A percentile compares a stretch with the other conserved stretches of the same genome.
phyloP scores from a whole-genome alignment of 768 basidiomycete species.

The Naematelia encephala region DNA sequence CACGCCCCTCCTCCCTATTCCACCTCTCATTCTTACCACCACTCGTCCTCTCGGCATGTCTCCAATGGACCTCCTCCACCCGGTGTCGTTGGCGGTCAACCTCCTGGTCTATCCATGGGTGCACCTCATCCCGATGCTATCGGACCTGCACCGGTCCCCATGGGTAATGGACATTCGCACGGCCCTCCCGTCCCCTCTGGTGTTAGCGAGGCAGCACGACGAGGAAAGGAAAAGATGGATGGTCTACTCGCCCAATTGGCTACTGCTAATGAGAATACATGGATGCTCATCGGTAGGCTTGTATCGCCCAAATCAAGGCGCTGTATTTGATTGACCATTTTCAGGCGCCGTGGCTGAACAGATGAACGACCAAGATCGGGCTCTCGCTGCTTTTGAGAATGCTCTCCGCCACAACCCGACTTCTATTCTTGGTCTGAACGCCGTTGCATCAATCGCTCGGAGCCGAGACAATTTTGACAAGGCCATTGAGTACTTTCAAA shows the following conservation, averaged over 20 bases:
- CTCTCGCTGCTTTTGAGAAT: slow-evolving; percentile 87
- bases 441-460: slow-evolving; percentile 92
- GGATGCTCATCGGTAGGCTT: slow-evolving; percentile 79
- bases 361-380: slow-evolving; percentile 85
- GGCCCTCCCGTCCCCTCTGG: slow-evolving; percentile 1
- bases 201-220: slow-evolving; percentile 8
- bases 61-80: slow-evolving; percentile 19
- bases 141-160: slow-evolving; percentile 10
- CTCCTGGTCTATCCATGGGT: slow-evolving; percentile 20
- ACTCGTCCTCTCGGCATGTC: slow-evolving; percentile 20
- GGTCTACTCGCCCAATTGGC: slow-evolving; percentile 60
- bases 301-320: background rate
- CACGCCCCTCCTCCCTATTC: slow-evolving; percentile 10
- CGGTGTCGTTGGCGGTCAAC: slow-evolving; percentile 20
- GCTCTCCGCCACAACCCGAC: slow-evolving; percentile 92
- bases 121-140: slow-evolving; percentile 22
- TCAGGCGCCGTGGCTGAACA: slow-evolving; percentile 92
- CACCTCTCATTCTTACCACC: slow-evolving; percentile 16
- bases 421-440: slow-evolving; percentile 83
- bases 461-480: slow-evolving; percentile 97
- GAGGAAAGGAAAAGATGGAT: slow-evolving; percentile 42
- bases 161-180: slow-evolving; percentile 30
- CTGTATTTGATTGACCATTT: no score
- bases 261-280: slow-evolving; percentile 86
- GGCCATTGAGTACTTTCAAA: slow-evolving; percentile 95